A percentile compares a stretch with the other conserved stretches of the same genome.
phyloP scores from a whole-genome alignment of 257 asterid species.

The Lithospermum erythrorhizon region DNA sequence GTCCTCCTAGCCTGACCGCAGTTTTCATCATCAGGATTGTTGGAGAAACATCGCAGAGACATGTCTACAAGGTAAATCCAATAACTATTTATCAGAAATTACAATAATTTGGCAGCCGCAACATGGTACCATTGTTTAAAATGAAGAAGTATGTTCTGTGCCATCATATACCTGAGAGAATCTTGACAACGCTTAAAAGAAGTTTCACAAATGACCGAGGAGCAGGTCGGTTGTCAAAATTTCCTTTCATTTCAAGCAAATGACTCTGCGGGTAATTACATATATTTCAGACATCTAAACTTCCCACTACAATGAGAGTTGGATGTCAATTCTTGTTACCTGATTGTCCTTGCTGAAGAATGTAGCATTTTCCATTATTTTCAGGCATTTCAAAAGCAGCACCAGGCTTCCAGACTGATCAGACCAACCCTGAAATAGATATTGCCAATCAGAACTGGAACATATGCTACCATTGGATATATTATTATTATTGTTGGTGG shows the following conservation, averaged over 20 bases:
- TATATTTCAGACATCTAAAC: background rate
- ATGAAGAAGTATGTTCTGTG: background rate
- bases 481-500: no score
- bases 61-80: conserved; percentile 24
- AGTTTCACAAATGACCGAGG: conserved; percentile 59
- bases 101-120: background rate
- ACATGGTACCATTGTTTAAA: background rate
- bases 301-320: background rate
- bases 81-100: background rate
- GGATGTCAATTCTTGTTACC: conserved; percentile 22
- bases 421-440: conserved; percentile 41
- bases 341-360: conserved; percentile 66
- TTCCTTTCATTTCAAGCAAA: conserved; percentile 72
- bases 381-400: conserved; percentile 60
- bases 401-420: conserved; percentile 42
- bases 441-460: background rate
- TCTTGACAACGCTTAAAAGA: conserved; percentile 49
- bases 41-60: conserved; percentile 23
- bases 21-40: conserved; percentile 22
- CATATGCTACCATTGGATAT: no score
- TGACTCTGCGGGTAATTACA: conserved; percentile 41
- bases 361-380: conserved; percentile 74
- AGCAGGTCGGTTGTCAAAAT: conserved; percentile 35
- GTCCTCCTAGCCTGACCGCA: conserved; percentile 21
- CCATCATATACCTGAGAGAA: conserved; percentile 54